Evolutionary conservation across 2,329 filamentous ascomycete species (phyloP), one percentile per base, ranked within the genome.

Genomic region (Microcera coccophila): DNA sequence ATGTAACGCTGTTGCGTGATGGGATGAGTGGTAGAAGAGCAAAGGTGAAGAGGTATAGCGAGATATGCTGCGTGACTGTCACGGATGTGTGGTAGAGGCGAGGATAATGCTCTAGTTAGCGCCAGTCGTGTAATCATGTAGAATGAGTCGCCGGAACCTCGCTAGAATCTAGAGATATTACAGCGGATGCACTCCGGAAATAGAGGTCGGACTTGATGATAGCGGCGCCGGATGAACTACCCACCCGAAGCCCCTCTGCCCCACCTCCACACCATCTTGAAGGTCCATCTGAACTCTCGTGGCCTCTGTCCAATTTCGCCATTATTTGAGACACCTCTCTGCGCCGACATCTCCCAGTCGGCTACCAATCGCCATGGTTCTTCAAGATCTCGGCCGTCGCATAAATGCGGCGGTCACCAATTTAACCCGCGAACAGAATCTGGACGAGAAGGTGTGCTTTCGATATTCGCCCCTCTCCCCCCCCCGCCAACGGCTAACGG

Each of bases 351-450:
- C 29, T 38, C 40, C 44, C 37, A 50, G 52, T 50, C 53, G 53
- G 50, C 41, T 47, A 41, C 39, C 48, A 29, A 41, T 43, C 46
- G 49, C 61, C 64, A 98, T 98, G 93, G 93, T 98, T 78, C 86
- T 98, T 64, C 90, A 95, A 82, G 93, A 98, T 79, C 81, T 98
- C 47, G 93, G 93, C 59, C 90, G 91, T 76, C 93, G 93, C 73
- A 97, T 98, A 69, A 97, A 96, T 73, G 82, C 89, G 76, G 93
- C 93, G 61, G 87, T 98, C 72, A 86, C 84, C 51, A 91, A 96
- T 72, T 78, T 97, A 61, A 95, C 91, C 47, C 80, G 91, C 61
- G 89, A 93, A 45, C 87, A 83, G 53, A 96, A 95, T 62, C 81
- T 97, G 57, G 91, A 97, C 64, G 93, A 98, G 73, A 97, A 97